A percentile compares a stretch with the other conserved stretches of the same genome.
phyloP scores from a whole-genome alignment of 176 grass and related monocot genomes.

The Oryza coarctata region DNA sequence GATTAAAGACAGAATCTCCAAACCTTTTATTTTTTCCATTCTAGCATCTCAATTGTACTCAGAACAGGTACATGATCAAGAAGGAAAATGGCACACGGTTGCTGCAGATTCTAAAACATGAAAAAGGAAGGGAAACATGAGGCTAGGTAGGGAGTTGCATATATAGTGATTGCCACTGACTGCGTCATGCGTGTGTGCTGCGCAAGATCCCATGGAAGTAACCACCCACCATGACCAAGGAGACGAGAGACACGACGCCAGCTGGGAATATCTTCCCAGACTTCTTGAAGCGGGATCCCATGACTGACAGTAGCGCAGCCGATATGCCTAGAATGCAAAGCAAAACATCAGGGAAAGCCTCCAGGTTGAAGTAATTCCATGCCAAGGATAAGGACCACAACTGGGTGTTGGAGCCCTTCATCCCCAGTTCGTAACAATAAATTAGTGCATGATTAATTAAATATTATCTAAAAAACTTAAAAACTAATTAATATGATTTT shows the following conservation, averaged over 20 bases:
- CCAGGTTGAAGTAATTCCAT: background rate
- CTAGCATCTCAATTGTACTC: background rate
- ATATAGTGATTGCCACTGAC: background rate
- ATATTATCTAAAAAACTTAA: too few relatives aligned
- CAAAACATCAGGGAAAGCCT: conserved; percentile 6
- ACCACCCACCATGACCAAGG: conserved; percentile 74
- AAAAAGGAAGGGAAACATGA: background rate
- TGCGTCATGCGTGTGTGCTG: conserved; percentile 41
- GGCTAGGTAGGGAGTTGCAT: background rate
- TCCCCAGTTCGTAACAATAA: too few relatives aligned
- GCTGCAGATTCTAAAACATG: background rate
- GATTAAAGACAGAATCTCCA: background rate
- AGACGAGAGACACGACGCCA: conserved; percentile 67
- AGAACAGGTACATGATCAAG: background rate
- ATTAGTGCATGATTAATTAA: too few relatives aligned
- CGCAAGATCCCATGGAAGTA: conserved; percentile 82
- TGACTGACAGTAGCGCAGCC: conserved; percentile 57
- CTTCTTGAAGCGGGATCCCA: conserved; percentile 87
- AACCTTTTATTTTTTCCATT: background rate
- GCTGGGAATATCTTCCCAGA: conserved; percentile 81
- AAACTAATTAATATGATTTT: too few relatives aligned
- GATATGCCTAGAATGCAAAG: conserved; percentile 50
- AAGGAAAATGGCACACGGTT: background rate
- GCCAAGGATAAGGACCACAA: conserved; percentile 12
- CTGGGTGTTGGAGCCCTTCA: too few relatives aligned